Evolutionary conservation across 441 rosid genomes (phyloP).

Genomic region (Arabidopsis lyrata): DNA sequence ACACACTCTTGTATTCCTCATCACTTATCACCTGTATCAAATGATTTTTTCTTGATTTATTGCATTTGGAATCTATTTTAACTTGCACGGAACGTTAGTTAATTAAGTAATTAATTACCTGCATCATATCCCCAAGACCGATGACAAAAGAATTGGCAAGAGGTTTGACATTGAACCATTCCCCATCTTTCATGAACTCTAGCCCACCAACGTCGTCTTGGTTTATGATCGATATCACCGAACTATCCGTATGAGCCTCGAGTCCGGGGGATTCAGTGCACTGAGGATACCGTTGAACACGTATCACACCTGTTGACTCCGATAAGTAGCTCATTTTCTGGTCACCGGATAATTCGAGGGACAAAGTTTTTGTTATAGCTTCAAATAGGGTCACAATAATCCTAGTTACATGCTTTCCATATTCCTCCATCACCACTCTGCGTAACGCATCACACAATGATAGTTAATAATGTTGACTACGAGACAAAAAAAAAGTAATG

Average conservation of each 20-base stretch:
- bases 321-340: slow-evolving; percentile 40
- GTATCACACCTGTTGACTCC: slow-evolving; percentile 56
- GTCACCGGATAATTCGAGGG: slow-evolving; percentile 42
- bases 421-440: slow-evolving; percentile 58
- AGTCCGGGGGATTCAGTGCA: slow-evolving; percentile 47
- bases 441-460: slow-evolving; percentile 13
- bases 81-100: slow-evolving; percentile 3
- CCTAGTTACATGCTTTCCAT: slow-evolving; percentile 60
- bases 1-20: slow-evolving; percentile 59
- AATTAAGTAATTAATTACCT: slow-evolving; percentile 47
- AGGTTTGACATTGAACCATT: slow-evolving; percentile 60
- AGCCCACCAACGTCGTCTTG: slow-evolving; percentile 66
- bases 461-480: background rate
- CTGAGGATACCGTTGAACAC: slow-evolving; percentile 64
- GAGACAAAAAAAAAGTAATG: background rate
- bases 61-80: background rate
- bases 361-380: slow-evolving; percentile 50
- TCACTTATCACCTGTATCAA: slow-evolving; percentile 60
- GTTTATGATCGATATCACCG: slow-evolving; percentile 64
- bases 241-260: slow-evolving; percentile 71
- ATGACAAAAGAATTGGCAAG: slow-evolving; percentile 50
- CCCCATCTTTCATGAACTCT: slow-evolving; percentile 56
- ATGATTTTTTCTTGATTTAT: background rate
- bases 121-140: slow-evolving; percentile 80
- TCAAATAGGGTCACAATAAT: slow-evolving; percentile 53